Evolutionary conservation across 176 grass and related monocot genomes (phyloP), one percentile per base, ranked within the genome.

Genomic region (Oryza brachyantha): DNA sequence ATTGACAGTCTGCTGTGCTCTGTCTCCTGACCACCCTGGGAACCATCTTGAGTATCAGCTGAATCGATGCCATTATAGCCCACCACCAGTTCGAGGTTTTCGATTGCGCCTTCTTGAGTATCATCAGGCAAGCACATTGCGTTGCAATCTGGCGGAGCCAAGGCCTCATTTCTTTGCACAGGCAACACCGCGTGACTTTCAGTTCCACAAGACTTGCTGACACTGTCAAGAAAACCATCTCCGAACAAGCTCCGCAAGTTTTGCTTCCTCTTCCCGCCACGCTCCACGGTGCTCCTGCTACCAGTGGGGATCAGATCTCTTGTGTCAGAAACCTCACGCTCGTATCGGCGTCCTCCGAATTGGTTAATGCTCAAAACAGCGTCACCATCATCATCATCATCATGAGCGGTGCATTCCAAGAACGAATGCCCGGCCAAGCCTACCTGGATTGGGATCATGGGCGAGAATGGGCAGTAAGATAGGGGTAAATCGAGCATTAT

Each of bases 211-310:
- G 2, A 40, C 27, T 85, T 68, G 0, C 64, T 41, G 67, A 10
- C 48, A 16, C 7, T 38, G 43, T 64, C 62, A 40, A 88, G 82
- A 85, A 93, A 80, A 25, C 58, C 65, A 4, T 19, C 45, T 21
- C 84, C 81, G 19, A 85, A 83, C 68, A 84, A 24, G n/a, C 63
- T 28, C 43, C 76, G 36, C 45, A 90, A 76, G 25, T 65, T 90
- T 41, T 72, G 79, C 71, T 88, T 97, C 70, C 82, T 86, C 79
- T 87, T 94, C 1, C 70, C 59, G 35, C 42, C 38, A 0, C n/a
- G 54, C 21, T 63, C 11, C 0, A 14, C 40, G 4, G 0, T 12
- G 48, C 34, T 22, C 40, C n/a, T n/a, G n/a, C n/a, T 55, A 75
- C 77, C 29, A 27, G 68, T 6, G 0, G 39, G 70, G 54, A 68